Percentiles rank a stretch among this genome's conserved stretches.
Conservation (phyloP, 2,329 filamentous ascomycete species). For the Alternaria rosae region DNA sequence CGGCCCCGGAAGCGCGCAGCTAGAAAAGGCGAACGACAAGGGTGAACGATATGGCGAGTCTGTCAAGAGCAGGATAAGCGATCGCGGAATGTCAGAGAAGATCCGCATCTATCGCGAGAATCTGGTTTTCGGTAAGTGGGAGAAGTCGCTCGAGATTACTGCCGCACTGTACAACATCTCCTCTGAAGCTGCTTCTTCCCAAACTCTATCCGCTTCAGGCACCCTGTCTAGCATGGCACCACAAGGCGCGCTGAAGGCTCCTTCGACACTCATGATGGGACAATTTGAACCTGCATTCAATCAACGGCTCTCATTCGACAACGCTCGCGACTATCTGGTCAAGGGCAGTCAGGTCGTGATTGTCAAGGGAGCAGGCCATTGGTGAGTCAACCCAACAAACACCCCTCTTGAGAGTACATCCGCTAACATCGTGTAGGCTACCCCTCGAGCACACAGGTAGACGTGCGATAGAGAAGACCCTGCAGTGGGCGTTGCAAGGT, state of each 20-base stretch:
- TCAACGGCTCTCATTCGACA: conserved; percentile 58
- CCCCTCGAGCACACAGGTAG: conserved; percentile 57
- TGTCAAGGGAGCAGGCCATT: conserved; percentile 61
- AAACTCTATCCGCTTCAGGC: conserved; percentile 30
- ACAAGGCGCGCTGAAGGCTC: conserved; percentile 58
- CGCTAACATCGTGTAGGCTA: conserved; percentile 16
- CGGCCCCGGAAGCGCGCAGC: conserved; percentile 59
- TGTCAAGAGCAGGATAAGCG: conserved; percentile 49
- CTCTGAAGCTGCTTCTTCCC: conserved; percentile 9
- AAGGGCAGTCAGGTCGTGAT: conserved; percentile 59
- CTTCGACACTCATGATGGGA: conserved; percentile 63
- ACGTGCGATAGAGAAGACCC: conserved; percentile 52
- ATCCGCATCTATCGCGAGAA: conserved; percentile 63
- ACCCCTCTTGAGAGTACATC: background rate
- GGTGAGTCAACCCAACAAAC: conserved; percentile 32
- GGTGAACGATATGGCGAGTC: conserved; percentile 50
- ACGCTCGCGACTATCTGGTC: conserved; percentile 60
- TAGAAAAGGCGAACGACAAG: conserved; percentile 28
- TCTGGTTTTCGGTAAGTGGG: conserved; percentile 56
- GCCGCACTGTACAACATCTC: conserved; percentile 56
- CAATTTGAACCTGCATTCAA: conserved; percentile 61
- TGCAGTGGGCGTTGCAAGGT: conserved; percentile 42
- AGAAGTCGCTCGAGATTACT: conserved; percentile 60
- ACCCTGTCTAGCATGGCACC: conserved; percentile 54
- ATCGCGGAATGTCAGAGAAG: conserved; percentile 60